phyloP scores from a whole-genome alignment of 352 stramenopile genomes.

The Globisporangium splendens region DNA sequence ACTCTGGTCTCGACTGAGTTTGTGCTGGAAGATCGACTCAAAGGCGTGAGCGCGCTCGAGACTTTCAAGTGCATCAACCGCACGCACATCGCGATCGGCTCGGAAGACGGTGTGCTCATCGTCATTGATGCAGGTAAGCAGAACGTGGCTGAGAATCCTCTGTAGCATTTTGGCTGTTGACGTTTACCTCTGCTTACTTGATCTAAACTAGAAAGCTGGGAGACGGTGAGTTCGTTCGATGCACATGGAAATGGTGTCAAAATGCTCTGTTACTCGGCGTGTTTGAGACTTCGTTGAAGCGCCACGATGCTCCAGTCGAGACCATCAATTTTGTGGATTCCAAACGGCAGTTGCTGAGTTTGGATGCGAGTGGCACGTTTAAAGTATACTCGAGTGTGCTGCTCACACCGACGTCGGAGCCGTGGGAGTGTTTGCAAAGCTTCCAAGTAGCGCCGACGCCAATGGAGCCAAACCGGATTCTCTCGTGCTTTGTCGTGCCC shows the following conservation, averaged over 20 bases:
- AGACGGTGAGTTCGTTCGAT: conserved; percentile 47
- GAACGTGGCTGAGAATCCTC: no score
- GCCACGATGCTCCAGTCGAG: conserved; percentile 36
- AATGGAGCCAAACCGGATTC: conserved; percentile 2
- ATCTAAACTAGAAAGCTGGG: conserved; percentile 24
- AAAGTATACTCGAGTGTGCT: conserved; percentile 48
- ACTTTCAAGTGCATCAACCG: conserved; percentile 50
- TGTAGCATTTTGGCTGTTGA: no score
- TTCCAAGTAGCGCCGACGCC: conserved; percentile 21
- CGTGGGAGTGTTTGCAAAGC: conserved; percentile 46
- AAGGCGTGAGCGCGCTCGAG: conserved; percentile 42
- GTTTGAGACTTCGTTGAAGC: conserved; percentile 31
- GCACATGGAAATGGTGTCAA: conserved; percentile 60
- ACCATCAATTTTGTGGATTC: conserved; percentile 50
- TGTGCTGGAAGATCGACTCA: conserved; percentile 36
- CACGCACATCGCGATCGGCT: conserved; percentile 44
- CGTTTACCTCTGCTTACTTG: no score
- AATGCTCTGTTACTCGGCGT: conserved; percentile 36
- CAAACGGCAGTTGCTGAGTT: conserved; percentile 53
- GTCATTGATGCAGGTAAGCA: conserved; percentile 36
- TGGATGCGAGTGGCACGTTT: conserved; percentile 41
- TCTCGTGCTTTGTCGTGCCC: conserved; percentile 30
- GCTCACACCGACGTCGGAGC: conserved; percentile 36
- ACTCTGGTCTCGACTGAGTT: conserved; percentile 19
- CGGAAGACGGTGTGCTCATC: conserved; percentile 50